Percentiles rank a stretch among this genome's conserved stretches.
Conservation (phyloP, 75 land plant species). For the Pinus albicaulis region DNA sequence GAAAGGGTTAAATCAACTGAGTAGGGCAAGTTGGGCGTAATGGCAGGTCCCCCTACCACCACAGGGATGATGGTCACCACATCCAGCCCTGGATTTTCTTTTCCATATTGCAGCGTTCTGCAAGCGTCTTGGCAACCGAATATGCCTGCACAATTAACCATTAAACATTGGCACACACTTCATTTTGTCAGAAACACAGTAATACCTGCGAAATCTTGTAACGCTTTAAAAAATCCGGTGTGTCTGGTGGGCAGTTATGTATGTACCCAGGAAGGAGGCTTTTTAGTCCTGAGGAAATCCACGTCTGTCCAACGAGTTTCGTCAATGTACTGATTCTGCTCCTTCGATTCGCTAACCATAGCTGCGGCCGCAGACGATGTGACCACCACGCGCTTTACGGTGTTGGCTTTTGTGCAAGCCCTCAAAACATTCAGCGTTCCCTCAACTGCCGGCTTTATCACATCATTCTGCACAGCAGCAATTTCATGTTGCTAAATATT, state of each 20-base stretch:
- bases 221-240: not conserved
- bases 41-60: constrained; percentile 20
- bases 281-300: constrained; percentile 8
- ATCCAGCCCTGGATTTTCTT: constrained; percentile 18
- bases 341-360: constrained; percentile 14
- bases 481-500: no score
- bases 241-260: no score
- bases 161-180: no score
- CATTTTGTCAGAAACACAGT: no score
- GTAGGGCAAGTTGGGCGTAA: not conserved
- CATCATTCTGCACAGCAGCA: constrained; percentile 5
- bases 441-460: constrained; percentile 48
- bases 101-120: constrained; percentile 32
- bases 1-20: no score
- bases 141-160: no score
- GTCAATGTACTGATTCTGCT: constrained; percentile 22
- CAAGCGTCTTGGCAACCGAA: constrained; percentile 13
- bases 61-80: constrained; percentile 23
- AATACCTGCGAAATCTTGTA: no score
- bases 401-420: constrained; percentile 33
- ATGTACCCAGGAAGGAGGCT: constrained; percentile 44
- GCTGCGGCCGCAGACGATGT: constrained; percentile 58
- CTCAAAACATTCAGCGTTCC: constrained; percentile 53
- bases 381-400: constrained; percentile 52
- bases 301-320: constrained; percentile 35